Base-by-base conservation (phyloP, 2,329 filamentous ascomycete species). In the Sphaerostilbella broomeana region DNA sequence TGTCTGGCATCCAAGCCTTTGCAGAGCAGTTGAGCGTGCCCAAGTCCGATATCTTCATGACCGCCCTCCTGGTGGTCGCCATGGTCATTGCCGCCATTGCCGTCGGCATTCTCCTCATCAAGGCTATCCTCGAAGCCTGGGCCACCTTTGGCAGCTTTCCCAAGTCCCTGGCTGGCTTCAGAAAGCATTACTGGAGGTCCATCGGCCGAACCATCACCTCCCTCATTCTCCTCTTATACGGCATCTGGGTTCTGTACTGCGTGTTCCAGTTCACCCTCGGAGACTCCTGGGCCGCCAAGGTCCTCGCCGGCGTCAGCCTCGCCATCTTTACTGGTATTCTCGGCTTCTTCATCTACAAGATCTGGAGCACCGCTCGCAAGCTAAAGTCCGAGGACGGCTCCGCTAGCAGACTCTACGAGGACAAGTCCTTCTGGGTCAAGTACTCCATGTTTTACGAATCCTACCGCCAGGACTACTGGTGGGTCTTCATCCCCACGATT, bases 391-490 rank as follows among this genome's bases (percentile, higher is more conserved):
- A 70, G 20, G 81, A 94, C 50, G 90, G 90, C 42, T 84, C 89
- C 56, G 63, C 75, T 1, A 70, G 73, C 12, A 77, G 69, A 10
- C 72, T 98, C 7, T 97, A 88, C 62, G 85, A 95, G 44, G 75
- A 97, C 65, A 94, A 92, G 69, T 77, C 84, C 43, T 81, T 83
- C 27, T 95, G 92, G 89, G 74, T 86, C 60, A 94, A 92, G 68
- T 98, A 98, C 73, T 92, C 86, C 54, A 73, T 95, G 46, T 97
- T 98, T 67, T 98, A 98, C 69, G 92, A 97, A 55, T 83, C 82
- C 52, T 97, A 95, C 72, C 88, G 87, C 68, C 87, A 85, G 63
- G 79, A 81, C 52, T 95, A 90, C 69, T 98, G 92, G 92, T 97
- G 90, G 90, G 65, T 95, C 17, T 97, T 98, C 58, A 74, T 97